Evolutionary conservation across 352 stramenopile genomes (phyloP), one percentile per base, ranked within the genome.

Genomic region (Globisporangium irregulare): DNA sequence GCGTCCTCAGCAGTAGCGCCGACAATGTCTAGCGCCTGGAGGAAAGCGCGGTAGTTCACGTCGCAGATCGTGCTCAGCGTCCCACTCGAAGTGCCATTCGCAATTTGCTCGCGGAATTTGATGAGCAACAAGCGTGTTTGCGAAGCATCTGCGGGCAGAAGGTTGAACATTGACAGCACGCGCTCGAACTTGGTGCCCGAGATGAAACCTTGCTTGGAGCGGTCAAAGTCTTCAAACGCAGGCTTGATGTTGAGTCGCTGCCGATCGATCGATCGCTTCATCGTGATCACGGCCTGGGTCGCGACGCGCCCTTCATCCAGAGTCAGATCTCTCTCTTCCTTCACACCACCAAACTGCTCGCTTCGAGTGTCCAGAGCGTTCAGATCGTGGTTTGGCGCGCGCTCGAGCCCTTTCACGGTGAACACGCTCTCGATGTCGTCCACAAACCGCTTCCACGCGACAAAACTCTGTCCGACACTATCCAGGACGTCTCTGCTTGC

Each of bases 401-500:
- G 81, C 46, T 95, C 87, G 6, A 95, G 74, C 2, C 76, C 78
- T 57, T 92, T 93, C 10, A 88, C 73, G 0, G 87, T 94, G 76
- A 95, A 95, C 0, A 93, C 80, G 59, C 72, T 87, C 64, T 95
- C 87, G 1, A 95, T 71, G n/a, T 93, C 84, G 38, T 95, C 83
- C 15, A 92, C 87, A 58, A 95, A 93, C 6, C 70, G 46, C 62
- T 89, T 91, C 87, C 87, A 95, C 38, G 80, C 77, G 38, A 94
- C 78, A 61, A 85, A 83, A 48, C 72, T 76, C 46, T 82, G 73
- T 1, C 84, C 84, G 20, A 78, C 75, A 41, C 82, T 91, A 57
- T 95, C 87, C 25, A 66, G 46, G 1, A 88, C 73, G 12, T 88
- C 82, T 24, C 74, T 69, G 36, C 80, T 77, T 3, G 82, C 70